A percentile compares a stretch with the other conserved stretches of the same genome.
phyloP scores from a whole-genome alignment of 371 early-diverging fungal species.

The Homolaphlyctis polyrhiza region DNA sequence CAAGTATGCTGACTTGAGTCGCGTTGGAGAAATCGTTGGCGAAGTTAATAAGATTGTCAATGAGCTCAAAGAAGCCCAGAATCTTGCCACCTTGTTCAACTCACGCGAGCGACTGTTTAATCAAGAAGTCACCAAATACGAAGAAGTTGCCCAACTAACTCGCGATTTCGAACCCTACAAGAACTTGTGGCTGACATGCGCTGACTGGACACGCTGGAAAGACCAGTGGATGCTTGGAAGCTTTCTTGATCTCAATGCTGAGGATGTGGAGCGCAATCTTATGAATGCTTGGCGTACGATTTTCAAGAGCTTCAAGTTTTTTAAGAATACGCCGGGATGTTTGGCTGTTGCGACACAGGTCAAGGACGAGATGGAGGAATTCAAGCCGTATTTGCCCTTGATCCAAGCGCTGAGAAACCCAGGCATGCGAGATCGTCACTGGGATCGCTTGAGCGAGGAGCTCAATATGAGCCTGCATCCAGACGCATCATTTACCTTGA shows the following conservation, averaged over 20 bases:
- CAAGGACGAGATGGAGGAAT: constrained; percentile 57
- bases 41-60: constrained; percentile 42
- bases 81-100: constrained; percentile 39
- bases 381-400: constrained; percentile 49
- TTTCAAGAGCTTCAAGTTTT: constrained; percentile 47
- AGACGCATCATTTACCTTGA: constrained; percentile 35
- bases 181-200: constrained; percentile 44
- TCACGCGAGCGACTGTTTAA: constrained; percentile 48
- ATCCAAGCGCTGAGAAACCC: constrained; percentile 55
- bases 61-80: constrained; percentile 52
- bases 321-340: constrained; percentile 43
- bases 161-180: constrained; percentile 57
- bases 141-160: constrained; percentile 36
- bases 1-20: constrained; percentile 33
- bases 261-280: constrained; percentile 49
- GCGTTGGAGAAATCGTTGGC: constrained; percentile 37
- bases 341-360: constrained; percentile 45
- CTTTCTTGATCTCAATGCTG: constrained; percentile 46
- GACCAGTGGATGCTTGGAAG: constrained; percentile 44
- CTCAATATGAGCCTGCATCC: constrained; percentile 39
- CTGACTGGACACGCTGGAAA: constrained; percentile 53
- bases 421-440: constrained; percentile 56
- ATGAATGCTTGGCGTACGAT: constrained; percentile 43
- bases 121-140: constrained; percentile 45
- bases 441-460: constrained; percentile 48